Base-by-base conservation (phyloP, 164 flowering plant genomes). In the Aristolochia fimbriata region DNA sequence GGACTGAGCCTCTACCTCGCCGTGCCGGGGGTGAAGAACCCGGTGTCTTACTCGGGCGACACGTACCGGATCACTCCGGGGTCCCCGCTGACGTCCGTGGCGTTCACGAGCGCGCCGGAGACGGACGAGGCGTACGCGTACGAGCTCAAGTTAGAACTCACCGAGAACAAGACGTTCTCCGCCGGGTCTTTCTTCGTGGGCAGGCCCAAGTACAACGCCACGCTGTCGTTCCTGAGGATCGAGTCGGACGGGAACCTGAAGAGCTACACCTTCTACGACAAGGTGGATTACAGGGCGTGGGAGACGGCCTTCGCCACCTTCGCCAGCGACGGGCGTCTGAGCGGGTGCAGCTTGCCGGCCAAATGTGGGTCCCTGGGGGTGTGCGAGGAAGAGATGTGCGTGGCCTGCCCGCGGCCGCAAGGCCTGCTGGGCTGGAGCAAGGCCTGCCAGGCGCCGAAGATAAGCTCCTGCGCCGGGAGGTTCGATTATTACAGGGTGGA, bases 331-430 rank as follows among this genome's bases (percentile, higher is more conserved):
- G 62, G 60, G 52, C 51, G 16, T 15, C 61, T 62, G 21, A 41
- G 30, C 7, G 72, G 65, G 47, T 78, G 82, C 43, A 55, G 14
- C 8, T 54, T 71, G 55, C 82, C 79, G 0, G 6, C 62, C 1
- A 66, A 47, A 15, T 76, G 82, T 43, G 82, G 82, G 0, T 23
- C 61, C 41, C 65, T 57, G n/a, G 82, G 82, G 27, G 4, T 69
- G 2, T 78, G 79, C 49, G 66, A 62, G n/a, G 49, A 62, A 17
- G 50, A 58, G 47, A 63, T 59, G 71, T 73, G 78, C 41, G 73
- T 75, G 11, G 75, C 69, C 1, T 75, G 78, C 56, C 78, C 76
- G 2, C 43, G 24, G 8, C 57, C 67, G 1, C 51, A 30, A 10
- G 78, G 78, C 24, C 47, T 69, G 20, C 14, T 62, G 49, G 73